A percentile compares a stretch with the other conserved stretches of the same genome.
phyloP scores from a whole-genome alignment of 345 rosid species.

The Populus alba region DNA sequence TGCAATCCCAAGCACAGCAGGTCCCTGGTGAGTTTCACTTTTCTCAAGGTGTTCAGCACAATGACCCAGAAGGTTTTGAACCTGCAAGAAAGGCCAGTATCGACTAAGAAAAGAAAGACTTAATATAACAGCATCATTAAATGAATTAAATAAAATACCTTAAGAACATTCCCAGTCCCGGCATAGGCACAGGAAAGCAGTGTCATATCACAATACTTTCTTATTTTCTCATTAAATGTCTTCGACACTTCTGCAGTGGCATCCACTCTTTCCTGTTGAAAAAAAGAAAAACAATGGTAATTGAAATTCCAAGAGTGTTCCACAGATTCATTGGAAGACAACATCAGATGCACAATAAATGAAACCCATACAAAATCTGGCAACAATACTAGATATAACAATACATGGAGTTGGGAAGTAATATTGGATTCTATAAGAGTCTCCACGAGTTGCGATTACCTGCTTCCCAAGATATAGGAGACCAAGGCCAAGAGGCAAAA shows the following conservation, averaged over 20 bases:
- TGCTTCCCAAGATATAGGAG: conserved; percentile 96
- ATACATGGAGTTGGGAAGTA: neutral
- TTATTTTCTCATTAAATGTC: conserved; percentile 86
- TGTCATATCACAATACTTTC: conserved; percentile 86
- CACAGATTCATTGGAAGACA: neutral
- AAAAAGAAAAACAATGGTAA: conserved; percentile 12
- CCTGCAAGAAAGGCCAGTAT: conserved; percentile 37
- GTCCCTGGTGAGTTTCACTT: conserved; percentile 85
- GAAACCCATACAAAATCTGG: neutral
- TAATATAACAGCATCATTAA: neutral
- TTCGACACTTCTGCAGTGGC: conserved; percentile 96
- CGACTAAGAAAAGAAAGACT: neutral
- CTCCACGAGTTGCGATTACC: conserved; percentile 36
- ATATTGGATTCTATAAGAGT: neutral
- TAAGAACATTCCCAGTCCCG: conserved; percentile 95
- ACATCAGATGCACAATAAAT: neutral
- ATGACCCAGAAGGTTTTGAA: conserved; percentile 83
- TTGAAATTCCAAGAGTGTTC: neutral
- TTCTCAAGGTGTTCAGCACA: conserved; percentile 90
- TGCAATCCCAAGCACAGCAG: conserved; percentile 97
- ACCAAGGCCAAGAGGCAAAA: conserved; percentile 92
- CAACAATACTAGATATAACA: neutral
- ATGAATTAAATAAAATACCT: conserved; percentile 47
- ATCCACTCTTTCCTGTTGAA: conserved; percentile 78
- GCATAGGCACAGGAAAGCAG: conserved; percentile 96